Evolutionary conservation across 768 basidiomycete species (phyloP).

Genomic region (Agrocybe pediades): DNA sequence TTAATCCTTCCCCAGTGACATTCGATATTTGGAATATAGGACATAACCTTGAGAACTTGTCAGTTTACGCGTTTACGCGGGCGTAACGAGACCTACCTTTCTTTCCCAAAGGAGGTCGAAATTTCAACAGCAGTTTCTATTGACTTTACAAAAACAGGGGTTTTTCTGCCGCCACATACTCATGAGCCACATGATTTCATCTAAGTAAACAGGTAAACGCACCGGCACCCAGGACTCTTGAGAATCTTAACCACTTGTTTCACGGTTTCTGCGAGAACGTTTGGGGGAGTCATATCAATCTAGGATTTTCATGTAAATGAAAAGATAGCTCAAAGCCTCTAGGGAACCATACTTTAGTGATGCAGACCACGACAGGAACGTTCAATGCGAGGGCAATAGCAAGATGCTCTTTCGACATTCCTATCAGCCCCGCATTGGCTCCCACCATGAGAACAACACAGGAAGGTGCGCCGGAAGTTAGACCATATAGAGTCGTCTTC

Average conservation of each 20-base stretch:
- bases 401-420: conserved; percentile 96
- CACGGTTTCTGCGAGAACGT: conserved; percentile 87
- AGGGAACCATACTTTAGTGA: conserved; percentile 75
- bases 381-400: conserved; percentile 92
- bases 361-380: conserved; percentile 90
- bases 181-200: background rate
- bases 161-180: conserved; percentile 57
- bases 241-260: conserved; percentile 93
- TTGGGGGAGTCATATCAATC: conserved; percentile 98
- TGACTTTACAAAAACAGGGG: conserved; percentile 83
- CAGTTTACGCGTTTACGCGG: background rate
- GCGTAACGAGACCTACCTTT: conserved; percentile 47
- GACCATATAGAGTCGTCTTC: conserved; percentile 91
- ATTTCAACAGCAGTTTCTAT: conserved; percentile 80
- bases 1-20: conserved; percentile 91
- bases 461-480: conserved; percentile 92
- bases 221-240: conserved; percentile 92
- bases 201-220: conserved; percentile 16
- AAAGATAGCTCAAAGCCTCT: background rate
- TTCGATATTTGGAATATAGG: conserved; percentile 94
- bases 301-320: conserved; percentile 22
- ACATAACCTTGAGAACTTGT: conserved; percentile 59
- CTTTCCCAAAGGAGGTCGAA: conserved; percentile 70
- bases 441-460: conserved; percentile 94
- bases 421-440: conserved; percentile 88